Evolutionary conservation across 2,329 filamentous ascomycete genomes (phyloP).

Genomic region (Calonectria multiphialidica): DNA sequence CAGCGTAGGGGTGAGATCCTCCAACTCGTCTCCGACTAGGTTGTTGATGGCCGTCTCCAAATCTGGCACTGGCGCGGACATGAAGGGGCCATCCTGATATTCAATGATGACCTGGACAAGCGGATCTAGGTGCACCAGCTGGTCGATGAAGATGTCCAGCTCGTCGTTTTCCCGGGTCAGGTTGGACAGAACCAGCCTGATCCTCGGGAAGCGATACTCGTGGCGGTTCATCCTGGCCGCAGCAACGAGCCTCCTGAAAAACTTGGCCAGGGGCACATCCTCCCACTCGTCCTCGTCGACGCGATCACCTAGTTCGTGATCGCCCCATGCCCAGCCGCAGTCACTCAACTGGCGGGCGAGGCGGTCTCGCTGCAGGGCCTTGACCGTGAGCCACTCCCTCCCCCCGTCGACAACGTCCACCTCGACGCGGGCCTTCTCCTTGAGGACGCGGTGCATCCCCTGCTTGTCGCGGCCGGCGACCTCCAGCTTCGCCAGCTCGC

Average conservation of each 20-base stretch:
- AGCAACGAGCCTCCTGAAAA: constrained; percentile 48
- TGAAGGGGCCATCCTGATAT: constrained; percentile 41
- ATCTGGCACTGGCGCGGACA: constrained; percentile 37
- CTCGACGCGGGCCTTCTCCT: constrained; percentile 49
- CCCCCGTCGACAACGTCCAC: constrained; percentile 53
- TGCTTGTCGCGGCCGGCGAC: constrained; percentile 42
- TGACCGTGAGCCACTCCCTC: constrained; percentile 49
- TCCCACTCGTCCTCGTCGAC: constrained; percentile 51
- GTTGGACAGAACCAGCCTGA: constrained; percentile 51
- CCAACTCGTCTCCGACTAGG: constrained; percentile 47
- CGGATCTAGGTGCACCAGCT: constrained; percentile 45
- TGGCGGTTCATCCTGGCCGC: constrained; percentile 52
- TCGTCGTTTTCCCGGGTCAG: constrained; percentile 43
- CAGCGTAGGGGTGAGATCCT: constrained; percentile 49
- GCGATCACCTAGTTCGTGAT: constrained; percentile 45
- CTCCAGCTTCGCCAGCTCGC: constrained; percentile 37
- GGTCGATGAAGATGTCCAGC: constrained; percentile 49
- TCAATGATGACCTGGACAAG: constrained; percentile 50
- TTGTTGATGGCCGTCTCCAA: constrained; percentile 45
- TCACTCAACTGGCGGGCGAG: constrained; percentile 55
- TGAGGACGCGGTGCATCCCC: constrained; percentile 47
- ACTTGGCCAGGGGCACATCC: constrained; percentile 48
- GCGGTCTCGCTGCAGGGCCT: constrained; percentile 46
- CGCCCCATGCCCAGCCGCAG: constrained; percentile 57
- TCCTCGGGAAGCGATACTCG: constrained; percentile 51